Evolutionary conservation across 169 alveolate species (phyloP), one percentile per base, ranked within the genome.

Genomic region (Amoebophrya sp.): DNA sequence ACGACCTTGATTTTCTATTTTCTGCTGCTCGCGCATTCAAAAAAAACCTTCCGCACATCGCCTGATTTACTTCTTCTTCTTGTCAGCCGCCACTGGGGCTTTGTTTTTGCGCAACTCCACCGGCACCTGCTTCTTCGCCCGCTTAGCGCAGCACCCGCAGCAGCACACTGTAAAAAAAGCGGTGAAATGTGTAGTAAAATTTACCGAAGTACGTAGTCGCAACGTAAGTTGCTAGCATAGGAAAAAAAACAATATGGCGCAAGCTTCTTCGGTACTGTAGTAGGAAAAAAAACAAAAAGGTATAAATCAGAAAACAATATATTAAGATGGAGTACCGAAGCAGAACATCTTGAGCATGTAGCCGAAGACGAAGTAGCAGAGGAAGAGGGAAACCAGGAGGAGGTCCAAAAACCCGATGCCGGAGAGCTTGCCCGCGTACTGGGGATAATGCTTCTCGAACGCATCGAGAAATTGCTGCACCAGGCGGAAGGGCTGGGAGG

Each of bases 81-180:
- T 66, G 35, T 66, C 83, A 2, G 29, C 39, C 1, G 83, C 35
- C 32, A 25, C 83, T 25, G 12, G 83, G 1, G n/a, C n/a, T n/a
- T n/a, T n/a, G n/a, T 66, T 66, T 25, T 66, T 66, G 32, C 18
- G 1, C 83, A 66, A 25, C 83, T 66, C 83, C 39, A 66, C 35
- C 83, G 83, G 12, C 83, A 18, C 66, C 18, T 47, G 66, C n/a
- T n/a, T n/a, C n/a, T n/a, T n/a, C n/a, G n/a, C n/a, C n/a, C 66
- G 66, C 66, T 47, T 47, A 18, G 66, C 32, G 83, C 83, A 66
- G 32, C 12, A 7, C 35, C 83, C 83, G 83, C 83, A 66, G 83
- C 83, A 66, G 83, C 29, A 66, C 35, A 66, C 83, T 66, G 83
- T 66, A 41, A 41, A n/a, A n/a, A n/a, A n/a, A n/a, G n/a, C n/a